Evolutionary conservation across 2,329 filamentous ascomycete genomes (phyloP).

Genomic region (Septoria petroselini): DNA sequence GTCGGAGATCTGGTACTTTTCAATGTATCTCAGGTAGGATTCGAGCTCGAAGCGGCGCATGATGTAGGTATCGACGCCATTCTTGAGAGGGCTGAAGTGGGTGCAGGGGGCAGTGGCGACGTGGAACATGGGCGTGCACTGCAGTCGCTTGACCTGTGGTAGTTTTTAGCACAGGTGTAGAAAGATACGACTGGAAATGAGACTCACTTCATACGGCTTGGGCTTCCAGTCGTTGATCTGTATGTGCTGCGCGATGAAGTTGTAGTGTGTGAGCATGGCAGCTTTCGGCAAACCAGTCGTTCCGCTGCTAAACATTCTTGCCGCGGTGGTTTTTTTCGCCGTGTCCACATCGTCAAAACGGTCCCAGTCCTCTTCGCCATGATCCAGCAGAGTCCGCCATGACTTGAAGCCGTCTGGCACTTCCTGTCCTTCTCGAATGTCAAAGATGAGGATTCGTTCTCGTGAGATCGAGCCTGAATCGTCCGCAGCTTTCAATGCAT

Average conservation of each 20-base stretch:
- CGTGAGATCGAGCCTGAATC: constrained; percentile 36
- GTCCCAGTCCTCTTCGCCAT: constrained; percentile 49
- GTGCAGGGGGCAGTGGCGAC: constrained; percentile 44
- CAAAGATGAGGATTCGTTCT: constrained; percentile 46
- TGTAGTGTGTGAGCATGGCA: constrained; percentile 55
- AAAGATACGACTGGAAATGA: background rate
- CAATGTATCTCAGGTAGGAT: constrained; percentile 58
- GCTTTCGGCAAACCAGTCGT: constrained; percentile 58
- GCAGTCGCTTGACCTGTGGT: constrained; percentile 39
- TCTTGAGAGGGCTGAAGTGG: constrained; percentile 39
- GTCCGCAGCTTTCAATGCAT: constrained; percentile 41
- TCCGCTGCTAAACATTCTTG: constrained; percentile 54
- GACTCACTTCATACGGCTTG: constrained; percentile 19
- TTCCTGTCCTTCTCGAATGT: constrained; percentile 25
- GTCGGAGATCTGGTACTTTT: constrained; percentile 64
- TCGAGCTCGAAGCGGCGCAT: constrained; percentile 52
- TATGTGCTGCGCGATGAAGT: constrained; percentile 54
- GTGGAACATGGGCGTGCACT: constrained; percentile 52
- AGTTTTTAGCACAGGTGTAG: background rate
- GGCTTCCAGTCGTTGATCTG: constrained; percentile 43
- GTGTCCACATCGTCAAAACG: constrained; percentile 42
- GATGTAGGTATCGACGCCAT: constrained; percentile 39
- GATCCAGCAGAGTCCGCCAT: constrained; percentile 38
- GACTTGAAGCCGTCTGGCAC: constrained; percentile 25
- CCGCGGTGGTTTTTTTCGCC: constrained; percentile 49